Percentiles rank a stretch among this genome's conserved stretches.
These are phyloP conservation scores for Ogataea degrootiae DNA, from an alignment of 805 yeast genomes.

Conservation along the genomic window DNA sequence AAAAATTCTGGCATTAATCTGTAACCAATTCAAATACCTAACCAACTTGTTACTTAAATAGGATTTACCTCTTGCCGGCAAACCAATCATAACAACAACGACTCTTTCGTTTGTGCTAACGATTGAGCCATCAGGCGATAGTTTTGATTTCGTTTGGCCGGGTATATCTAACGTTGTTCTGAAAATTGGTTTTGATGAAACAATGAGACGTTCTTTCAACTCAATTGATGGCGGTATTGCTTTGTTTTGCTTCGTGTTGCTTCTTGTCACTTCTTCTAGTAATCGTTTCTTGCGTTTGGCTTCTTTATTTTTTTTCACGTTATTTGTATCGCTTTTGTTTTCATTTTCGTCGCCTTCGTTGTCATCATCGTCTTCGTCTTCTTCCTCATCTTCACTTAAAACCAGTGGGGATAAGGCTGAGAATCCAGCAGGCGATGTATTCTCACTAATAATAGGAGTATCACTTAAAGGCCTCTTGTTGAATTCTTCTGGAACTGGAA, in stretches of 20 bases:
- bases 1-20: constrained; percentile 84
- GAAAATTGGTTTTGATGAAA: constrained; percentile 1
- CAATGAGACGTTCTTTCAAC: background rate
- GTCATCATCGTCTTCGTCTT: constrained; percentile 15
- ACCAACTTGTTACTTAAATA: constrained; percentile 89
- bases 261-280: constrained; percentile 18
- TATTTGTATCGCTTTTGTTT: background rate
- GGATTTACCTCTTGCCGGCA: constrained; percentile 93
- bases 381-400: constrained; percentile 26
- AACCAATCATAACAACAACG: constrained; percentile 94
- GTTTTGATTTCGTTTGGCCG: constrained; percentile 78
- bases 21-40: constrained; percentile 88
- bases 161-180: constrained; percentile 83
- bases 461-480: constrained; percentile 71
- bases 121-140: constrained; percentile 69
- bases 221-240: constrained; percentile 7
- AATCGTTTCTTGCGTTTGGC: constrained; percentile 8
- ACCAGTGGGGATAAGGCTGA: constrained; percentile 20
- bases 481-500: constrained; percentile 44
- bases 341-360: no score
- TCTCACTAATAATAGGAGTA: constrained; percentile 60
- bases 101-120: constrained; percentile 61
- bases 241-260: constrained; percentile 23
- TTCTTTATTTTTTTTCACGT: background rate
- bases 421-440: constrained; percentile 45